Percentiles rank a stretch among this genome's conserved stretches.
Conservation (phyloP, 441 rosid genomes). For the Erodium moschatum region DNA sequence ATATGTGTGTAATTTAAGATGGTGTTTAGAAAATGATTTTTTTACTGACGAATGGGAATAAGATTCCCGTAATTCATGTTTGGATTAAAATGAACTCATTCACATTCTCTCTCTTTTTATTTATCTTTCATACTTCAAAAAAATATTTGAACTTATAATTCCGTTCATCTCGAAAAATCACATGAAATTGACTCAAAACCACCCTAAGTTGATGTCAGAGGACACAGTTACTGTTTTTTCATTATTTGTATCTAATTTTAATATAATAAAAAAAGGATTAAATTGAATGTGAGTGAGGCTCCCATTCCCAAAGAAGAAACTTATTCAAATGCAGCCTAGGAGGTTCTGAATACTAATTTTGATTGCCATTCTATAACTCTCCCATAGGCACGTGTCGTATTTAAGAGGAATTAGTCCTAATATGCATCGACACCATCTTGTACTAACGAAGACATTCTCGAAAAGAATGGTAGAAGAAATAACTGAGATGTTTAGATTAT, state of each 20-base stretch:
- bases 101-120: neutral
- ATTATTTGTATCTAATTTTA: too few relatives aligned
- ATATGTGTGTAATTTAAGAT: neutral
- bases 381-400: too few relatives aligned
- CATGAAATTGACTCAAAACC: neutral
- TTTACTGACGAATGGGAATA: neutral
- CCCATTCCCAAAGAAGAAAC: neutral
- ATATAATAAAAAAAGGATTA: too few relatives aligned
- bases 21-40: neutral
- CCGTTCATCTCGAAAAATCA: neutral
- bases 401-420: too few relatives aligned
- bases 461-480: slow-evolving; percentile 7
- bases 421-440: too few relatives aligned
- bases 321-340: neutral
- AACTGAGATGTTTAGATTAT: neutral
- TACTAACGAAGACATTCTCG: neutral
- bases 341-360: neutral
- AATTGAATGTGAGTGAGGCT: too few relatives aligned
- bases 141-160: neutral
- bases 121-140: too few relatives aligned
- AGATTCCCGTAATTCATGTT: neutral
- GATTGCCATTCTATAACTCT: too few relatives aligned
- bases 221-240: neutral
- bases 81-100: neutral
- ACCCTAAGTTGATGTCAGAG: neutral